Conservation (phyloP, 257 asterid genomes). For the Fraxinus quadrangulata region DNA sequence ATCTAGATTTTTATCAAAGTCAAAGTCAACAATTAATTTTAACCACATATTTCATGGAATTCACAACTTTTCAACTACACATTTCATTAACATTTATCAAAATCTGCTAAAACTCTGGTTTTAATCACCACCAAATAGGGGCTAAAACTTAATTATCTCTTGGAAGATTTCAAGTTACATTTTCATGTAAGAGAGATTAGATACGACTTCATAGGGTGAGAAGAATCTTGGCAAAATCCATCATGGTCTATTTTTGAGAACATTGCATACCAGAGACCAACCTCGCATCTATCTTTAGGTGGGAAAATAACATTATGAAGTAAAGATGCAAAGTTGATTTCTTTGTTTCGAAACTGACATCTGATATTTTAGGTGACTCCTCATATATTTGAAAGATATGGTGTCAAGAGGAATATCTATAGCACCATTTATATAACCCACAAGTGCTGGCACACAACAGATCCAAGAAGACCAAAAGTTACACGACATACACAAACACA, state of each 20-base stretch:
- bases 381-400: background rate
- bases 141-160: background rate
- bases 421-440: background rate
- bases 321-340: background rate
- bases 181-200: background rate
- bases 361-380: background rate
- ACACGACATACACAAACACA: background rate
- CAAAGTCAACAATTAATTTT: too few species aligned
- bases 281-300: background rate
- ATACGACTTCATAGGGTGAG: background rate
- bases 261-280: background rate
- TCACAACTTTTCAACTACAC: too few species aligned
- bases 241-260: background rate
- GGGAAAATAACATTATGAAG: background rate
- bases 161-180: background rate
- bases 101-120: too few species aligned
- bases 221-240: background rate
- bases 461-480: background rate
- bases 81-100: too few species aligned
- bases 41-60: too few species aligned
- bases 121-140: too few species aligned
- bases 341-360: background rate
- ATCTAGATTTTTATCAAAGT: too few species aligned
- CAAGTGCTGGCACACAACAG: background rate
- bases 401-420: background rate